Evolutionary conservation across 129 eudicot genomes (phyloP).

Genomic region (Dittrichia graveolens): DNA sequence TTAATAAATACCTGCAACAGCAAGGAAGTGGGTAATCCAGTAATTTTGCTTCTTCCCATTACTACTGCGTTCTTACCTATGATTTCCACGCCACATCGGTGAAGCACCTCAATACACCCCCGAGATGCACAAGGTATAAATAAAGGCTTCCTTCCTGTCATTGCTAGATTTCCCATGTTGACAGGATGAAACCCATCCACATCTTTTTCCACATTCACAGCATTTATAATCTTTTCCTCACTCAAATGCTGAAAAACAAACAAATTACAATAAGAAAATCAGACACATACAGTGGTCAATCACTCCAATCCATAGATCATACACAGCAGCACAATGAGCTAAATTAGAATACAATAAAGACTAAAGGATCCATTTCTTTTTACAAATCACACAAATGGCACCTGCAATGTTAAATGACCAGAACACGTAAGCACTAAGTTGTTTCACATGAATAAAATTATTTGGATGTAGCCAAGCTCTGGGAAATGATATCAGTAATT

Average conservation of each 20-base stretch:
- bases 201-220: conserved; percentile 52
- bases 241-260: conserved; percentile 38
- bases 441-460: too few relatives aligned
- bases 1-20: conserved; percentile 57
- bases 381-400: too few relatives aligned
- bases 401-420: too few relatives aligned
- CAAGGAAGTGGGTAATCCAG: conserved; percentile 60
- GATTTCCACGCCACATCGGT: conserved; percentile 52
- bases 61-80: conserved; percentile 66
- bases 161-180: conserved; percentile 71
- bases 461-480: too few relatives aligned
- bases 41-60: conserved; percentile 68
- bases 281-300: too few relatives aligned
- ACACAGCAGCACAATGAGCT: too few relatives aligned
- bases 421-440: too few relatives aligned
- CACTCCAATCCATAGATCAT: too few relatives aligned
- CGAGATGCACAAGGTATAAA: conserved; percentile 76
- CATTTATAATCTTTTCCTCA: conserved; percentile 44
- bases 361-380: too few relatives aligned
- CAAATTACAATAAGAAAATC: not conserved
- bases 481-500: too few relatives aligned
- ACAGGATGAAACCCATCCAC: conserved; percentile 75
- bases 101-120: conserved; percentile 71
- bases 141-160: conserved; percentile 68
- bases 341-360: too few relatives aligned